Base-by-base conservation (phyloP, 148 eudicot genomes). In the Heliosperma pusillum region DNA sequence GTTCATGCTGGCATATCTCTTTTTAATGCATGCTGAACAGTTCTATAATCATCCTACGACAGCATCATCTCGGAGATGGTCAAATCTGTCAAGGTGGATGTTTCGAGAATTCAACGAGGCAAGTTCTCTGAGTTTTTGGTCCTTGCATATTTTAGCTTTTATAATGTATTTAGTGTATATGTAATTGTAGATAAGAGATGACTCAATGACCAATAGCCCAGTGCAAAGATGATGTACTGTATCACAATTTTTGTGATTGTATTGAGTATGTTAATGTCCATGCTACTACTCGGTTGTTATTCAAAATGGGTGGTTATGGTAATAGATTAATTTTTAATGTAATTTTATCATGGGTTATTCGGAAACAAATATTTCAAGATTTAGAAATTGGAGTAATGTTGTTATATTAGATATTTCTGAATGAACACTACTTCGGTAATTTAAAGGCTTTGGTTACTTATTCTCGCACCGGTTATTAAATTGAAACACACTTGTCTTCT, bases 31-130 rank as follows among this genome's bases (percentile, higher is more conserved):
- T 77, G 99, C 97, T 66, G 99, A 95, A 73, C 96, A 95, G 65
- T 95, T 92, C 81, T 95, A 95, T 72, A 95, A 95, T 68, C 96
- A 95, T 82, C 99, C 99, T 10, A 90, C 92, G 55, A 88, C 92
- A 21, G 99, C 94, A 77, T 92, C 97, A 62, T 95, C 99, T 67
- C 87, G 97, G 66, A 88, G 96, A 85, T 95, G 99, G 99, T 95
- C 97, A 73, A 95, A 92, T 79, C 88, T 93, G 66, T 88, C 98
- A 29, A 88, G 81, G 83, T 93, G 98, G 98, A 86, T 89, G 78
- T 90, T 90, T 79, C 82, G 99, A 75, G 99, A 95, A 82, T 92
- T 85, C 80, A 95, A 92, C 16, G 99, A 95, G 99, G 99, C 88
- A 90, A 75, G 56, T 10, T 83, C 7, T 82, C 78, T 72, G 24